Base-by-base conservation (phyloP, 805 yeast species). In the Clavispora carvajalis region DNA sequence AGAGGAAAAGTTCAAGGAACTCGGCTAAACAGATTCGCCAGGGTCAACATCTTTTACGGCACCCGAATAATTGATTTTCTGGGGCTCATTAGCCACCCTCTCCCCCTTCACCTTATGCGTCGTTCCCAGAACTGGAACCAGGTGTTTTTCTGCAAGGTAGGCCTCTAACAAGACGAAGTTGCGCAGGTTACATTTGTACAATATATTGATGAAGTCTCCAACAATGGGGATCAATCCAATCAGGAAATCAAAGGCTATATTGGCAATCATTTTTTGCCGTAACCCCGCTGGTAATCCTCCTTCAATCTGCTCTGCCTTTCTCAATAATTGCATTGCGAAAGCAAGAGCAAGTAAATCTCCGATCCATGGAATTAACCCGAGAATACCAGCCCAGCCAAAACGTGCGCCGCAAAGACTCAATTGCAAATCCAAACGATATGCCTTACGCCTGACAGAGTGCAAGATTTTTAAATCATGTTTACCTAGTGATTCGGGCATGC, bases 311-410 rank as follows among this genome's bases (percentile, higher is more conserved):
- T 50, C 58, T 1, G 73, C 71, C 36, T 55, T 62, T 13, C 43
- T 45, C 12, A 67, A 48, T 15, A 68, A 18, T 33, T 52, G 59
- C 34, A 63, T 38, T 1, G 71, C 68, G 15, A 66, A 51, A n/a
- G 28, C 48, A 8, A 49, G 38, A 4, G 61, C 58, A 36, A 68
- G 53, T 11, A 58, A 22, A 43, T 66, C 68, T 3, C 73, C 73
- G 21, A 67, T 46, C 70, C 71, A 65, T 2, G 73, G 73, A 38
- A 68, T 48, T 11, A 68, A 49, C 6, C 72, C 73, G 37, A 68
- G 62, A 22, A 68, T 39, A 1, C 68, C 72, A 0, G 72, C 68
- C 73, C 71, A 67, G 4, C 73, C 73, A 7, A 67, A 38, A 31
- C 72, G 51, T 3, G 62, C 37, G 4, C 73, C 73, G 48, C 72